Percentiles rank a stretch among this genome's conserved stretches.
Conservation (phyloP, 805 yeast genomes). For the Zygosaccharomyces lentus region DNA sequence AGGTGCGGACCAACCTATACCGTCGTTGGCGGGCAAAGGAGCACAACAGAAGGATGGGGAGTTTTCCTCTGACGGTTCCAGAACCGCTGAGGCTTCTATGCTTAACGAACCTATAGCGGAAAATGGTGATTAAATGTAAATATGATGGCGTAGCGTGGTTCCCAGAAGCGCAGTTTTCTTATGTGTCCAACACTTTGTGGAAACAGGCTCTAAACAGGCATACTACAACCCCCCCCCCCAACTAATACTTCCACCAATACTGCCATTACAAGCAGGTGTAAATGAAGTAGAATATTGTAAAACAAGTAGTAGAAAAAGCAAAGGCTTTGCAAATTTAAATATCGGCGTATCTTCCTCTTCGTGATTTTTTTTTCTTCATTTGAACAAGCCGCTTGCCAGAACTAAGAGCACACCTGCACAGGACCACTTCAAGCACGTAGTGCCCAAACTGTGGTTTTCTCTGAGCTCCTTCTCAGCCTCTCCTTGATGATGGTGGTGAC, state of each 20-base stretch:
- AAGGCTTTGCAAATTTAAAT: background rate
- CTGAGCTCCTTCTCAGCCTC: constrained; percentile 24
- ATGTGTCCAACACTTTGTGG: background rate
- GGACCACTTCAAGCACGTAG: constrained; percentile 35
- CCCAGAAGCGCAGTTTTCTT: background rate
- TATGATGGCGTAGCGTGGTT: background rate
- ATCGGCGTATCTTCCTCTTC: background rate
- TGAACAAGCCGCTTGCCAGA: constrained; percentile 25
- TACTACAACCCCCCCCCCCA: background rate
- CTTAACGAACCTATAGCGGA: background rate
- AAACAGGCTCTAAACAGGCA: background rate
- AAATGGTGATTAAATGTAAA: constrained; percentile 1
- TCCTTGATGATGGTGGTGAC: constrained; percentile 41
- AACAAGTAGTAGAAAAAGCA: background rate
- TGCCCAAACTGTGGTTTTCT: constrained; percentile 32
- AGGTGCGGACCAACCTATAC: background rate
- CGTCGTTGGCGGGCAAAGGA: background rate
- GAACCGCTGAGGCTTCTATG: background rate
- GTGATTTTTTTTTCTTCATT: background rate
- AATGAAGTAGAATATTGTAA: background rate
- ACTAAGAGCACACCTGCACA: constrained; percentile 34
- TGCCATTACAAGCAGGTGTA: background rate
- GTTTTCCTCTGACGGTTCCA: background rate
- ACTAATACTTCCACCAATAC: background rate
- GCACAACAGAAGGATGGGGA: background rate